Base-by-base conservation (phyloP, 2,329 filamentous ascomycete genomes). In the Septoria linicola region DNA sequence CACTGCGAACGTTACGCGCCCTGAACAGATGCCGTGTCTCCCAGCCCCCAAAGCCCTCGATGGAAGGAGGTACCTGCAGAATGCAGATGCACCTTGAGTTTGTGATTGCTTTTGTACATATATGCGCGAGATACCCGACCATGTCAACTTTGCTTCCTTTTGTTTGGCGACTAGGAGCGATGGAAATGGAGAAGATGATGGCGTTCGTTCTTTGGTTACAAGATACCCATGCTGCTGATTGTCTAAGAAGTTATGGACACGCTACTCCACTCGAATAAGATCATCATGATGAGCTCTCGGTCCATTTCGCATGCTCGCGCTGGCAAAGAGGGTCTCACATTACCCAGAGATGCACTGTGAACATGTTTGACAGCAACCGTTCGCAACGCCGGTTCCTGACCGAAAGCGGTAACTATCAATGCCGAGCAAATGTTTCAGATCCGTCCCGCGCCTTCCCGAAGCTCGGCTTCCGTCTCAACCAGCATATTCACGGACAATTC, bases 41-140 rank as follows among this genome's bases (percentile, higher is more conserved):
- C n/a, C n/a, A n/a, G 23, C 23, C 23, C 10, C 23, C 23, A 27
- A 13, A 7, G 8, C 17, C 16, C 6, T 17, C 20, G 36, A 3
- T 14, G 5, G 17, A 10, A 39, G 16, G 10, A 20, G 5, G 44
- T 48, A 47, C 44, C 44, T 48, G 44, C 44, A 48, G 30, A 21
- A 20, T 44, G 41, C 41, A 44, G 41, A 17, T 20, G 35, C 30
- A 23, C 35, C 17, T 48, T 48, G 17, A 48, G 44, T 35, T 48
- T 41, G 23, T 41, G 20, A 21, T 36, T n/a, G n/a, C n/a, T n/a
- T 23, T 30, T 48, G 36, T 40, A 41, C 25, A 40, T 36, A 48
- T 41, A 34, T 23, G 13, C 39, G 32, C 44, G 36, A 40, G 44
- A 47, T 47, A 47, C 43, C 43, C 43, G 34, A 27, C 43, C 43